A percentile compares a stretch with the other conserved stretches of the same genome.
Conservation (phyloP, 768 basidiomycete species). For the Collybia nuda region DNA sequence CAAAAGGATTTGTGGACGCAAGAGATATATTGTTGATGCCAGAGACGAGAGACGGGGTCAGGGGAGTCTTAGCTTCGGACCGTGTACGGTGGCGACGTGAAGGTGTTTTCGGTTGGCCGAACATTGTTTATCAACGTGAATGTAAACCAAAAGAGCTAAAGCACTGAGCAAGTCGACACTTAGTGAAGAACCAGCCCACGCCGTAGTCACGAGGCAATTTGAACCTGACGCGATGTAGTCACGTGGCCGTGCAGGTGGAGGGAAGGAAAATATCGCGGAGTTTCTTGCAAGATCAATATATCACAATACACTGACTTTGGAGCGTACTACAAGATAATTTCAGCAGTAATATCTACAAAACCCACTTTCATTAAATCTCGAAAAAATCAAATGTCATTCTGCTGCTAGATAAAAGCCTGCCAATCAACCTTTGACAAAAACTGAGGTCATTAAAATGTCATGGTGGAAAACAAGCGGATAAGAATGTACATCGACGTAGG, state of each 20-base stretch:
- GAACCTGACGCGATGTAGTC: background rate
- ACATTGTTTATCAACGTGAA: conserved; percentile 2
- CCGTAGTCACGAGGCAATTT: background rate
- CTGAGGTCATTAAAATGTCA: no score
- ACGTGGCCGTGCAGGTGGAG: background rate
- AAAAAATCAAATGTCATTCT: no score
- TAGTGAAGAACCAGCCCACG: background rate
- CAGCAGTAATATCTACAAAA: no score
- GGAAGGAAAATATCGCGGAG: no score
- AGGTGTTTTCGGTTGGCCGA: conserved; percentile 43
- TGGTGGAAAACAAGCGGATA: no score
- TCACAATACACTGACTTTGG: no score
- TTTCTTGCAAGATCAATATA: no score
- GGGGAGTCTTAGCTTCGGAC: conserved; percentile 50
- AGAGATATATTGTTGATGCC: conserved; percentile 42
- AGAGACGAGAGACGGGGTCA: conserved; percentile 45
- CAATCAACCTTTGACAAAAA: no score
- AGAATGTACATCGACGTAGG: no score
- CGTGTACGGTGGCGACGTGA: conserved; percentile 43
- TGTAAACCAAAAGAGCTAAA: background rate
- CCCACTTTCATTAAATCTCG: no score
- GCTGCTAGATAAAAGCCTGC: no score
- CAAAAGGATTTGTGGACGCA: conserved; percentile 61
- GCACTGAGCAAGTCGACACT: background rate
- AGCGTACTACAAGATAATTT: no score